Evolutionary conservation across 2,329 filamentous ascomycete genomes (phyloP), one percentile per base, ranked within the genome.

Genomic region (Lasiodiplodia theobromae): DNA sequence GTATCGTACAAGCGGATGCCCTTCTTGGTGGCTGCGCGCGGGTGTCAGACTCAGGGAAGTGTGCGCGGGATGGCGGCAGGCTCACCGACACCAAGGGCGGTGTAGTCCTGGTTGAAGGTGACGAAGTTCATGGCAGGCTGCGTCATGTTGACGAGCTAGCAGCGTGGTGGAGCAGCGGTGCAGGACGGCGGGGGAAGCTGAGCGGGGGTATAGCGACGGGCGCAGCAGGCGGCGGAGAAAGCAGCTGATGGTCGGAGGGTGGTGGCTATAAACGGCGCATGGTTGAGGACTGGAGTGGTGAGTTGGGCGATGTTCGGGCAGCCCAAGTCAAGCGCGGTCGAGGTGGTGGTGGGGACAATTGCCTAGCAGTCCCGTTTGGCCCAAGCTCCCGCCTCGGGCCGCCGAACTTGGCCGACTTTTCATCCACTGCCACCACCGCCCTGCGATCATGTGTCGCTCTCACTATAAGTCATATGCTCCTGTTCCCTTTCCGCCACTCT

Each of bases 61-160:
- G 21, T 34, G 25, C 25, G 34, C 28, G 11, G 28, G 40, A 11
- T 23, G 4, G 7, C 12, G 40, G 34, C 37, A 23, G 68, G 81
- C 90, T 77, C 85, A 94, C 93, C 95, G 74, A 99, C 94, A 83
- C 95, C 95, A 72, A 99, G 87, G 81, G 95, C 95, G 86, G 92
- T 97, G 84, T 97, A 94, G 85, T 99, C 96, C 85, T 99, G 96
- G 82, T 99, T 99, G 83, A 98, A 99, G 52, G 95, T 97, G 76
- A 99, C 93, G 83, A 97, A 99, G 82, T 99, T 99, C 85, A 98
- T 93, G 53, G 73, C 25, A 37, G 67, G 64, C 47, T 68, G 73
- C 60, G 89, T 83, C 90, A 93, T 93, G 70, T 78, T 86, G 85
- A 82, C 80, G 63, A 40, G 84, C 34, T 25, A 23, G 47, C 66